Base-by-base conservation (phyloP, 768 basidiomycete genomes). In the Myochromella boudieri region DNA sequence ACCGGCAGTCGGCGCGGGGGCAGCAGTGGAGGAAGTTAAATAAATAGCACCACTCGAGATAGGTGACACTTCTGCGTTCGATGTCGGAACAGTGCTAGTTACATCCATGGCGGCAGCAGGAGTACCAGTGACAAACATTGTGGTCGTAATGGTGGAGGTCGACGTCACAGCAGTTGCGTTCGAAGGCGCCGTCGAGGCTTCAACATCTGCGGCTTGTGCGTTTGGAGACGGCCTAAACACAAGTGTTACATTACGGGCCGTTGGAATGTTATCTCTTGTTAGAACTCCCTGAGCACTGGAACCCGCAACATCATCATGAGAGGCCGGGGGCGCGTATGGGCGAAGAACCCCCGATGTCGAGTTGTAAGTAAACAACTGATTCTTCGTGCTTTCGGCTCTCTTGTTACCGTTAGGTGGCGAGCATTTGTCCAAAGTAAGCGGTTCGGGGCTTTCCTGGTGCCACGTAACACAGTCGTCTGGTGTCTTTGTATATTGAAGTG, bases 331-430 rank as follows among this genome's bases (percentile, higher is more conserved):
- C 72, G 77, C 79, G 55, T 80, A 75, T 3, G 87, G 88, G 21
- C 64, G 67, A 44, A 91, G 58, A 17, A 66, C 64, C 6, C 78
- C 76, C 9, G 72, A 76, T 0, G 44, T 48, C 11, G 65, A 57
- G 53, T 84, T 67, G 59, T 78, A 88, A 25, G 73, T 62, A 61
- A 89, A 91, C 4, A 68, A 53, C 60, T 91, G 87, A 52, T 77
- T 81, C 54, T 62, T 64, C 7, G n/a, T n/a, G 29, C 29, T 15
- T 3, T 28, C 22, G 15, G 11, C 38, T 20, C 39, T 11, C 36
- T 24, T 4, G n/a, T 38, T 27, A 29, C 55, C 75, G 68, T 15
- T 51, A 33, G 27, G 41, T 38, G 34, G 43, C 20, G 49, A 51
- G 54, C 83, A 88, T 7, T 56, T 59, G 39, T 71, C 61, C 60